These are phyloP conservation scores for Corylus avellana DNA, from an alignment of 306 rosid genomes.

Conservation along the genomic window DNA sequence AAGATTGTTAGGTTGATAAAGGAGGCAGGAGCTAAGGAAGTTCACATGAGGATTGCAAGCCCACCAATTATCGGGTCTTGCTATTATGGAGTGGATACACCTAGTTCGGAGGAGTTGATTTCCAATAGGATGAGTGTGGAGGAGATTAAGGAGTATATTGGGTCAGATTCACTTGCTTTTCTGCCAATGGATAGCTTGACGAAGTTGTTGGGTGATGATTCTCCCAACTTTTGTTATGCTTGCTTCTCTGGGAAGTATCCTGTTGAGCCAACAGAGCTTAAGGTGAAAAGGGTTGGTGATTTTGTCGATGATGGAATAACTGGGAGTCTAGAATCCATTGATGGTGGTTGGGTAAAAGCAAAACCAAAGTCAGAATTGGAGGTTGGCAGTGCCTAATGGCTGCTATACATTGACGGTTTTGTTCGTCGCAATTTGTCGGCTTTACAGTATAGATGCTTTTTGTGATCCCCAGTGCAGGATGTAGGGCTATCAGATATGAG, in stretches of 20 bases:
- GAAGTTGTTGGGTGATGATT: constrained; percentile 47
- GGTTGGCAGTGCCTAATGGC: constrained; percentile 19
- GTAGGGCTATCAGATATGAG: background rate
- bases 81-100: constrained; percentile 96
- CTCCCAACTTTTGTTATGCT: constrained; percentile 76
- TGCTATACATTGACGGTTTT: background rate
- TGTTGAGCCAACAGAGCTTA: constrained; percentile 80
- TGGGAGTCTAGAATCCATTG: constrained; percentile 82
- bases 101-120: constrained; percentile 89
- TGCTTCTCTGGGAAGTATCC: constrained; percentile 95
- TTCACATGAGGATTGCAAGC: constrained; percentile 96
- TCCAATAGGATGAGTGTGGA: constrained; percentile 89
- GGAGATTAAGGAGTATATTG: constrained; percentile 77
- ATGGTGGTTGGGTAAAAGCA: constrained; percentile 85
- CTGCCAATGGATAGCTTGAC: constrained; percentile 70
- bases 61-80: constrained; percentile 93
- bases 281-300: constrained; percentile 91
- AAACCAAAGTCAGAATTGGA: constrained; percentile 38
- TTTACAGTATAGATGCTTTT: background rate
- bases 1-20: constrained; percentile 88
- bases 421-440: background rate
- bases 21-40: constrained; percentile 95
- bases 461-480: background rate
- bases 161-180: constrained; percentile 92
- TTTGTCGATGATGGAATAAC: constrained; percentile 85